A percentile compares a stretch with the other conserved stretches of the same genome.
These are phyloP conservation scores for Fusarium tjaetaba DNA, from an alignment of 2,329 filamentous ascomycete species.

Conservation along the genomic window DNA sequence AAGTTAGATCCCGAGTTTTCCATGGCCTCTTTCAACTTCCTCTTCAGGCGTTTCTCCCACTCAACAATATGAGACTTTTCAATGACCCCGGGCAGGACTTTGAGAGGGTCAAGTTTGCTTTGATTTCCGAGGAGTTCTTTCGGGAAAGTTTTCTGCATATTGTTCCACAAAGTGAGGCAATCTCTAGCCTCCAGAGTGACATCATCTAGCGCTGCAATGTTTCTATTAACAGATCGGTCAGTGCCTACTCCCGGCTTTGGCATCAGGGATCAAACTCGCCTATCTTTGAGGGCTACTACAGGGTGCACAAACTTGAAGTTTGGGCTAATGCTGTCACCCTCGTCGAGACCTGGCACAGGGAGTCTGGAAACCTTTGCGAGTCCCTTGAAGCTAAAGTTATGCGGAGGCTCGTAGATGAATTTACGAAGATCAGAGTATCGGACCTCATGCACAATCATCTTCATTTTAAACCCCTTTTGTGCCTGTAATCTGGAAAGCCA, in stretches of 20 bases:
- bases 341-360: conserved; percentile 57
- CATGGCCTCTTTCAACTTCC: conserved; percentile 69
- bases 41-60: conserved; percentile 73
- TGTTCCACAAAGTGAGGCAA: conserved; percentile 72
- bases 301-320: conserved; percentile 74
- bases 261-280: conserved; percentile 45
- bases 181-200: conserved; percentile 76
- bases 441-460: conserved; percentile 74
- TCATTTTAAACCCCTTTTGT: conserved; percentile 69
- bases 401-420: conserved; percentile 70
- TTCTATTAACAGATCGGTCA: conserved; percentile 42
- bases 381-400: conserved; percentile 57
- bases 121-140: background rate
- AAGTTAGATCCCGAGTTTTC: conserved; percentile 55
- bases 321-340: conserved; percentile 52
- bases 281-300: conserved; percentile 69
- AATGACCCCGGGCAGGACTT: conserved; percentile 62
- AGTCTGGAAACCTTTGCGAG: conserved; percentile 52
- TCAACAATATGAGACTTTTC: conserved; percentile 72
- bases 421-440: conserved; percentile 83
- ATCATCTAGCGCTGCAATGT: conserved; percentile 72
- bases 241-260: background rate
- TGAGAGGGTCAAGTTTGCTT: conserved; percentile 49
- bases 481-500: conserved; percentile 75
- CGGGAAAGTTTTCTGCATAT: conserved; percentile 61